Evolutionary conservation across 352 stramenopile genomes (phyloP), one percentile per base, ranked within the genome.

Genomic region (Pythium sp.): DNA sequence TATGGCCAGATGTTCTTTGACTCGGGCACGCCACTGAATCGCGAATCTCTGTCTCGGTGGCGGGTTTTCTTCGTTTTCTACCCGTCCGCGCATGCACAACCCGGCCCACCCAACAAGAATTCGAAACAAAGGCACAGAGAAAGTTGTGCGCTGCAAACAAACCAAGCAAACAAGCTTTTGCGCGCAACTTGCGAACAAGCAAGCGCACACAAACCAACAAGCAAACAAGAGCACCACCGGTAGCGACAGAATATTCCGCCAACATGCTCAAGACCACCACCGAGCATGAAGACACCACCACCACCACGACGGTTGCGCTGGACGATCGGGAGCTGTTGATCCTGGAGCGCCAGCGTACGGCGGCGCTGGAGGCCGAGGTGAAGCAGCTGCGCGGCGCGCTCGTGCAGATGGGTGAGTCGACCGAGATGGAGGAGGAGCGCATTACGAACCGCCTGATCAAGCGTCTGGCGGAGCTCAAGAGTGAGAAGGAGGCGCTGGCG

Each of bases 401-500:
- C 9, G 87, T 95, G 69, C 81, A 85, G 26, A 75, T 95, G 72
- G 84, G 88, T 68, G 87, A 93, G 73, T 90, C 83, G 60, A 93
- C 88, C 4, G 88, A 95, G 66, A 84, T 90, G 61, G 86, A 92
- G 61, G 88, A 95, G 70, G 88, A 95, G 68, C 81, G 84, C 46
- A 88, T 95, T 41, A 88, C 86, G 49, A 95, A 95, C 76, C 84
- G 85, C 28, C 74, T 95, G 5, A 91, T 95, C 11, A 91, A 92
- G 68, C 83, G 88, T 0, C 76, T 95, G 22, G 69, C 89, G 38
- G 82, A 89, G 59, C 77, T 95, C 7, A 93, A 93, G 73, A 75
- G 79, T 28, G 91, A 97, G 76, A 97, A 97, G 67, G 91, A 97
- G 69, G 83, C 91, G 67, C 78, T 97, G 64, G 90, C 87, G 53